Evolutionary conservation across 345 rosid genomes (phyloP), one percentile per base, ranked within the genome.

Genomic region (Salix koriyanagi): DNA sequence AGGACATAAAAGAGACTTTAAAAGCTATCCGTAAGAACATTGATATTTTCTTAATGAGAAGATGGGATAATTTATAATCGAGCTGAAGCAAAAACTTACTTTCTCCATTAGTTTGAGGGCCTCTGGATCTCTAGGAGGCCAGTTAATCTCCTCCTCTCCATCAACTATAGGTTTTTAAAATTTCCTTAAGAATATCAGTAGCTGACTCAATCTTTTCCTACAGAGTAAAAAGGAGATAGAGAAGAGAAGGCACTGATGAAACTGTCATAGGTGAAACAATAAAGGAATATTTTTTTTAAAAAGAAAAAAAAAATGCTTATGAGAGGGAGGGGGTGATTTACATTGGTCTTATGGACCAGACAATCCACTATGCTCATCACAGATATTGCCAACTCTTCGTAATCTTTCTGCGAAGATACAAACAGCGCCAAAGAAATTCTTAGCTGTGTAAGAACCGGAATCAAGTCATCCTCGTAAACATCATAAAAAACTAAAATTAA

Each of bases 181-280:
- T 87, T 67, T 70, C 88, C 85, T 90, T 89, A 65, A 95, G 96
- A 84, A 95, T 84, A 86, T 90, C 97, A 54, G 97, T 95, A 41
- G 99, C 80, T 61, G 93, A 84, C 67, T 92, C 95, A 62, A 95
- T 95, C 85, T 82, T 91, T 84, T 95, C 97, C 97, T 95, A 84
- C 36, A 81, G n/a, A 48, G 19, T 36, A 44, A 71, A 61, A 69
- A 70, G 21, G 34, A 5, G 68, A 42, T 28, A 32, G 37, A 72
- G 12, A 71, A 18, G 58, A 54, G 60, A 75, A 39, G 68, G 4
- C 65, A 48, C 65, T 25, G 4, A 26, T 36, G 50, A 69, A 34
- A 65, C 19, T 52, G 16, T 46, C n/a, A 61, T 34, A 13, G 26
- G 54, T 58, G 37, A 76, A 75, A 50, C 23, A 18, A 41, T 23